Evolutionary conservation across 768 basidiomycete genomes (phyloP), one percentile per base, ranked within the genome.

Genomic region (Hygrocybe punicea): DNA sequence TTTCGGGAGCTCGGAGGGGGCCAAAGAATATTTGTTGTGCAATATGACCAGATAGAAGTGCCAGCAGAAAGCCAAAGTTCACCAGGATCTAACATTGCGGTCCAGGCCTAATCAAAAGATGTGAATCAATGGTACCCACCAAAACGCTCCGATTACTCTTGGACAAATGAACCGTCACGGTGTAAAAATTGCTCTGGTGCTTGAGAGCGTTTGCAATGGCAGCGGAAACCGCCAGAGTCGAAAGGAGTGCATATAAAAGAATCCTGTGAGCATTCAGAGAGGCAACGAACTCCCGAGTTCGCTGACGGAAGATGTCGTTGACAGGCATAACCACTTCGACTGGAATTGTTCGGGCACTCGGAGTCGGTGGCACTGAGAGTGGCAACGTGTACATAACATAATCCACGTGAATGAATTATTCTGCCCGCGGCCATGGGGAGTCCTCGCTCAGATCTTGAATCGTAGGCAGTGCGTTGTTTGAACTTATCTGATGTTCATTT

Each of bases 1-100:
- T 80, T 73, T 99, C 96, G 49, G 88, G 86, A 11, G 93, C 77
- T 48, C 94, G 79, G 37, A 99, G 77, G 11, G 86, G 72, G 14
- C 96, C 96, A 72, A 99, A 96, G 81, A 99, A 98, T 45, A 98
- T 74, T 52, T 80, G 81, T 71, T 95, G 95, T 5, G 95, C 75
- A 0, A 86, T 71, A 59, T 89, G 87, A 2, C 91, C 94, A 45
- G 83, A 78, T 10, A 91, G 68, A 45, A 98, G 73, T 4, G 91
- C 83, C 51, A 91, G 65, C 45, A 96, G 82, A 61, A 96, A 77
- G 6, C 84, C 84, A 67, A 95, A 96, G 72, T 99, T 99, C 61
- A 89, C 91, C 45, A 99, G 77, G 35, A 93, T 84, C 95, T 98
- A 63, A 6, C 35, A 16, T 13, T 24, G 8, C 51, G 42, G 14